These are phyloP conservation scores for Lumnitzera littorea DNA, from an alignment of 345 rosid species.

Conservation along the genomic window DNA sequence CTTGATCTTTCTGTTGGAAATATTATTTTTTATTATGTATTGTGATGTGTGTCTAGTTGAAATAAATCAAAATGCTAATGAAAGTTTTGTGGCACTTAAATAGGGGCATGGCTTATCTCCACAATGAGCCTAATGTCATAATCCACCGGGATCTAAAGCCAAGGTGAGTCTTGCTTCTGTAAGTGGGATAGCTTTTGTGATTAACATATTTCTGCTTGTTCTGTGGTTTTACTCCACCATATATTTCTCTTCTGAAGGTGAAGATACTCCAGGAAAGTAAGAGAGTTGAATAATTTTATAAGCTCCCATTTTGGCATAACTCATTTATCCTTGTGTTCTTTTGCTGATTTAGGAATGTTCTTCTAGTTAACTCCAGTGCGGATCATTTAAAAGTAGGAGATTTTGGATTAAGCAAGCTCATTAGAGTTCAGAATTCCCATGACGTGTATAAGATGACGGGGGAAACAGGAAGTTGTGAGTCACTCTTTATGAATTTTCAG, in stretches of 20 bases:
- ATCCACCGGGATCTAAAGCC: slow-evolving; percentile 94
- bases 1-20: too few relatives aligned
- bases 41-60: background rate
- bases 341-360: slow-evolving; percentile 69
- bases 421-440: slow-evolving; percentile 91
- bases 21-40: background rate
- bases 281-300: background rate
- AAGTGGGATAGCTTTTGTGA: too few relatives aligned
- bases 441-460: slow-evolving; percentile 99
- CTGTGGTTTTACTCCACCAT: too few relatives aligned
- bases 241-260: too few relatives aligned
- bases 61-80: slow-evolving; percentile 13
- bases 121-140: slow-evolving; percentile 96
- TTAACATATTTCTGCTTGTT: too few relatives aligned
- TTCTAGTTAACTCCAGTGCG: slow-evolving; percentile 85
- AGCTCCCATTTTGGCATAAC: background rate
- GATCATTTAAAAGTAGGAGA: slow-evolving; percentile 98
- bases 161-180: slow-evolving; percentile 38
- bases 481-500: background rate
- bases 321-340: slow-evolving; percentile 3
- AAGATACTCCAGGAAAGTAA: background rate
- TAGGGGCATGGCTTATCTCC: slow-evolving; percentile 99
- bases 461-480: slow-evolving; percentile 98
- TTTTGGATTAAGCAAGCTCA: slow-evolving; percentile 97
- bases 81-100: slow-evolving; percentile 9